phyloP scores from a whole-genome alignment of 164 flowering plant species.

The Pachysandra terminalis region DNA sequence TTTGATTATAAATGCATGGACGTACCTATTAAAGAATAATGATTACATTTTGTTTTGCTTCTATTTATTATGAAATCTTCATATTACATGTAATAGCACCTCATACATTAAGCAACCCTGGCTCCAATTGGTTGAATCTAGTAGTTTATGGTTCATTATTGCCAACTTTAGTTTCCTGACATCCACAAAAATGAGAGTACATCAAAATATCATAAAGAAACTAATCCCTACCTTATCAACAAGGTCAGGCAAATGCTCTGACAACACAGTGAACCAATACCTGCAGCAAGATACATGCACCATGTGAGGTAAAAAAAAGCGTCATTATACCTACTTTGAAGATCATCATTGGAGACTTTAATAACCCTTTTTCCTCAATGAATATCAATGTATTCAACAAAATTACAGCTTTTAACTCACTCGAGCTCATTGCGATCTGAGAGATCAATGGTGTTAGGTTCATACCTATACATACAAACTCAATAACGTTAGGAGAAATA shows the following conservation, averaged over 20 bases:
- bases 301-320: slow-evolving; percentile 16
- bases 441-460: slow-evolving; percentile 94
- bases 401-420: slow-evolving; percentile 43
- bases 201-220: not conserved
- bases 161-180: not conserved
- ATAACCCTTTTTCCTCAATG: not conserved
- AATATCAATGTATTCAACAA: not conserved
- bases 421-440: slow-evolving; percentile 82
- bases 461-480: slow-evolving; percentile 60
- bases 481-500: slow-evolving; percentile 9
- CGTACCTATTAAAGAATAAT: too few relatives aligned
- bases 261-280: slow-evolving; percentile 89
- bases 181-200: not conserved
- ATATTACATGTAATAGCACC: not conserved
- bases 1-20: too few relatives aligned
- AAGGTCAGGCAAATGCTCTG: slow-evolving; percentile 89
- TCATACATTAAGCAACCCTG: not conserved
- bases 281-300: slow-evolving; percentile 36
- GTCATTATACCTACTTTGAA: not conserved
- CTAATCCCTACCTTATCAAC: slow-evolving; percentile 82
- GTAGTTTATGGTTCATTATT: not conserved
- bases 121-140: not conserved
- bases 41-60: too few relatives aligned
- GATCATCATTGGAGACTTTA: not conserved
- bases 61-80: not conserved